Evolutionary conservation across 495 filamentous ascomycete genomes (phyloP).

Genomic region (Aspergillus affinis): DNA sequence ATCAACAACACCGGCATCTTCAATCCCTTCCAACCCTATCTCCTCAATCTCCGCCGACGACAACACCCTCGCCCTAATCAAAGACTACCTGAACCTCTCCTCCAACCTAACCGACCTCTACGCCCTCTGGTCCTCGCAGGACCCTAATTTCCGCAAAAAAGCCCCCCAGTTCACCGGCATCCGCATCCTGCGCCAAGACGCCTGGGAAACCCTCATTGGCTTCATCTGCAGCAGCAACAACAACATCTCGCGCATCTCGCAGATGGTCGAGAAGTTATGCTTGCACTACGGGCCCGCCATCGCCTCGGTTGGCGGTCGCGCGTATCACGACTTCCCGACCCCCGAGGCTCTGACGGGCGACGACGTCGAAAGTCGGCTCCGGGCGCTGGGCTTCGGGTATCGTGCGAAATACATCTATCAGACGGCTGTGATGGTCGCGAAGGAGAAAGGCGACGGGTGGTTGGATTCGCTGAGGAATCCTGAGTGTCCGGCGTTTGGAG

Average conservation of each 20-base stretch:
- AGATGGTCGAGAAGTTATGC: conserved; percentile 95
- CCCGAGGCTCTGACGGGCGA: conserved; percentile 67
- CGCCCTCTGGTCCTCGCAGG: conserved; percentile 78
- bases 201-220: conserved; percentile 90
- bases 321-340: conserved; percentile 85
- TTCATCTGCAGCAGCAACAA: conserved; percentile 99
- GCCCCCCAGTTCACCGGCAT: conserved; percentile 87
- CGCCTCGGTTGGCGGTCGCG: conserved; percentile 62
- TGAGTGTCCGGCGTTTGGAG: conserved; percentile 63
- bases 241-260: conserved; percentile 90
- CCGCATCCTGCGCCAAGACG: conserved; percentile 90
- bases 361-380: conserved; percentile 73
- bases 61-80: conserved; percentile 65
- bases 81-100: conserved; percentile 79
- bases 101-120: conserved; percentile 75
- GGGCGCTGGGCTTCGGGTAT: conserved; percentile 90
- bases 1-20: neutral
- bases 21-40: neutral
- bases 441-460: conserved; percentile 70
- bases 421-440: conserved; percentile 73
- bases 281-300: conserved; percentile 77
- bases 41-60: conserved; percentile 46
- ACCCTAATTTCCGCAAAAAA: conserved; percentile 86
- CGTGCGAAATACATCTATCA: conserved; percentile 86
- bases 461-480: conserved; percentile 73